Percentiles rank a stretch among this genome's conserved stretches.
These are phyloP conservation scores for Chamaecrista fasciculata DNA, from an alignment of 306 rosid species.

Conservation along the genomic window DNA sequence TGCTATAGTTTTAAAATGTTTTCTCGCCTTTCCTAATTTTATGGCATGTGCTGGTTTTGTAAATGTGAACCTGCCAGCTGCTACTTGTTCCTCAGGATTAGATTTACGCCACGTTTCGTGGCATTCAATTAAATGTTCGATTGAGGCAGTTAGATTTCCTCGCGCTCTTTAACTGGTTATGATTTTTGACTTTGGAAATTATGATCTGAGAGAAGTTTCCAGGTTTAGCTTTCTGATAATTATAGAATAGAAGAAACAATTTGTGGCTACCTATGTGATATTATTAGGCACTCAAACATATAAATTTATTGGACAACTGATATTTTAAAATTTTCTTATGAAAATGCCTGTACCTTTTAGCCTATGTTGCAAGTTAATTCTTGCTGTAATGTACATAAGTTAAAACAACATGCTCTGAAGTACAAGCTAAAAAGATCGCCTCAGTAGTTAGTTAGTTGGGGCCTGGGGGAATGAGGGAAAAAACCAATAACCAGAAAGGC, in stretches of 20 bases:
- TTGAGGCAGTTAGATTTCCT: background rate
- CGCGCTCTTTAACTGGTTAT: background rate
- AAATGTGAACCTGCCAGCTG: background rate
- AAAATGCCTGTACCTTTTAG: background rate
- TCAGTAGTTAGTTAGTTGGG: background rate
- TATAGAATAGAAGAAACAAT: background rate
- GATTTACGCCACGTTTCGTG: background rate
- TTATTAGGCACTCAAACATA: background rate
- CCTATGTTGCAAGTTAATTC: slow-evolving; percentile 7
- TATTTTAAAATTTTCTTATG: background rate
- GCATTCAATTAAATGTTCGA: background rate
- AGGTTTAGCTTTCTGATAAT: background rate
- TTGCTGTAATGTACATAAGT: background rate
- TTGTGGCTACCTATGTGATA: background rate
- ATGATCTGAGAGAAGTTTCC: background rate
- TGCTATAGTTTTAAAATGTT: too few relatives aligned
- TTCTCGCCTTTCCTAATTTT: background rate
- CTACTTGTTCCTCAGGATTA: background rate
- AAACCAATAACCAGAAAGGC: background rate
- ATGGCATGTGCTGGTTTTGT: background rate
- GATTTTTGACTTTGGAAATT: slow-evolving; percentile 7
- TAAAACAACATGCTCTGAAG: background rate
- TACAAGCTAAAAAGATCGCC: background rate
- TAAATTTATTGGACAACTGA: background rate
- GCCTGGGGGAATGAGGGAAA: background rate